Percentiles rank a stretch among this genome's conserved stretches.
These are phyloP conservation scores for Tricholoma saponaceum DNA, from an alignment of 768 basidiomycete genomes.

Conservation along the genomic window DNA sequence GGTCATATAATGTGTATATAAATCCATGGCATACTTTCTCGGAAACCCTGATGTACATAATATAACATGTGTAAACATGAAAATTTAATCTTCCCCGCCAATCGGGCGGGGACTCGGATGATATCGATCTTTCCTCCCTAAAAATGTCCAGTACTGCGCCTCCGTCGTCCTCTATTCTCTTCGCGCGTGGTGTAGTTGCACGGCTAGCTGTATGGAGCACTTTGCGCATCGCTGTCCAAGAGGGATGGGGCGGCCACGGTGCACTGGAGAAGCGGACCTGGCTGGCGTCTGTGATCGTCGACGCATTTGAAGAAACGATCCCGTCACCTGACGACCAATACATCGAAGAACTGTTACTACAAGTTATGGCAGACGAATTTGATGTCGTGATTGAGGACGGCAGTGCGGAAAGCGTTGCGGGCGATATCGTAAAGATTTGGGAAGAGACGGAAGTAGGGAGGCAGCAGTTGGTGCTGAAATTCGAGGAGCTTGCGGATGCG, in stretches of 20 bases:
- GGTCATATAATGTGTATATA: no score
- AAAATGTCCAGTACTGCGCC: slow-evolving; percentile 19
- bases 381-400: slow-evolving; percentile 82
- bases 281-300: slow-evolving; percentile 78
- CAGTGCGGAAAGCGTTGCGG: slow-evolving; percentile 69
- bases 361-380: slow-evolving; percentile 87
- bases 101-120: not conserved
- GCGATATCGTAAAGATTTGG: slow-evolving; percentile 71
- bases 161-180: slow-evolving; percentile 54
- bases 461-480: slow-evolving; percentile 46
- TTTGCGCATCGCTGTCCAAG: slow-evolving; percentile 79
- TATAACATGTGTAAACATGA: not conserved
- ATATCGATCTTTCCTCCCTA: not conserved
- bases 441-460: slow-evolving; percentile 42
- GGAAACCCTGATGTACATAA: no score
- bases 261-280: slow-evolving; percentile 71
- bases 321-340: slow-evolving; percentile 61
- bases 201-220: slow-evolving; percentile 83
- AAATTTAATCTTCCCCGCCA: not conserved
- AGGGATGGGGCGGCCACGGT: slow-evolving; percentile 83
- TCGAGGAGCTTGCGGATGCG: slow-evolving; percentile 62
- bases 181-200: slow-evolving; percentile 84
- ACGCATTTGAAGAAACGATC: slow-evolving; percentile 64
- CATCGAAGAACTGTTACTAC: slow-evolving; percentile 76
- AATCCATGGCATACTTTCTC: no score